phyloP scores from a whole-genome alignment of 495 filamentous ascomycete species.

The Neurospora sp. region DNA sequence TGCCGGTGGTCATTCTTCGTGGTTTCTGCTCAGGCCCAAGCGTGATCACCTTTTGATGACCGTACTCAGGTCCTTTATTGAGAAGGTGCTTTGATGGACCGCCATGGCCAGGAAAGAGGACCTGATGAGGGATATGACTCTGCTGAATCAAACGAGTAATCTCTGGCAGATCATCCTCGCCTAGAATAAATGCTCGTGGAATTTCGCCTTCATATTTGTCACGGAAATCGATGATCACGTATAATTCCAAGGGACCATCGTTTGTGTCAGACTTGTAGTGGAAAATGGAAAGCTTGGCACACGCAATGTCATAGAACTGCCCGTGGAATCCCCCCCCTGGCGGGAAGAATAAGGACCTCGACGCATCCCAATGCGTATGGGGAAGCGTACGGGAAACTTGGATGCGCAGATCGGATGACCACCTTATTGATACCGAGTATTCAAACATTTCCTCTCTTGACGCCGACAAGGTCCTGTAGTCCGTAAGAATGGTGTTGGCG shows the following conservation, averaged over 20 bases:
- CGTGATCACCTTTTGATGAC: background rate
- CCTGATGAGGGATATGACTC: background rate
- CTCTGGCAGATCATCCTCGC: background rate
- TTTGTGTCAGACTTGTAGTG: no score
- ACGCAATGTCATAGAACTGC: background rate
- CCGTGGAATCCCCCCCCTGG: background rate
- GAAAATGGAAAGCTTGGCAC: no score
- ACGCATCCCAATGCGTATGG: background rate
- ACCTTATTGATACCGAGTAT: background rate
- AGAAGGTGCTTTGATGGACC: background rate
- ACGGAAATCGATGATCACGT: background rate
- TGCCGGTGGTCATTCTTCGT: background rate
- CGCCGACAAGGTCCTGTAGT: background rate
- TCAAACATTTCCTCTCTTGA: no score
- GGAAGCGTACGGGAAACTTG: background rate
- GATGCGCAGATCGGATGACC: background rate
- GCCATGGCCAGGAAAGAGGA: background rate
- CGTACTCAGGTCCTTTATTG: background rate
- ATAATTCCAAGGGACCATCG: background rate
- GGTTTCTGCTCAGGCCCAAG: background rate
- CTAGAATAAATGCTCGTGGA: background rate
- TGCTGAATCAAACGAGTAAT: background rate
- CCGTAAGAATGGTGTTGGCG: background rate
- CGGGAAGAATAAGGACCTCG: background rate
- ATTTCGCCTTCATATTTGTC: rapidly evolving